Evolutionary conservation across 768 basidiomycete genomes (phyloP).

Genomic region (Auriculariales sp.): DNA sequence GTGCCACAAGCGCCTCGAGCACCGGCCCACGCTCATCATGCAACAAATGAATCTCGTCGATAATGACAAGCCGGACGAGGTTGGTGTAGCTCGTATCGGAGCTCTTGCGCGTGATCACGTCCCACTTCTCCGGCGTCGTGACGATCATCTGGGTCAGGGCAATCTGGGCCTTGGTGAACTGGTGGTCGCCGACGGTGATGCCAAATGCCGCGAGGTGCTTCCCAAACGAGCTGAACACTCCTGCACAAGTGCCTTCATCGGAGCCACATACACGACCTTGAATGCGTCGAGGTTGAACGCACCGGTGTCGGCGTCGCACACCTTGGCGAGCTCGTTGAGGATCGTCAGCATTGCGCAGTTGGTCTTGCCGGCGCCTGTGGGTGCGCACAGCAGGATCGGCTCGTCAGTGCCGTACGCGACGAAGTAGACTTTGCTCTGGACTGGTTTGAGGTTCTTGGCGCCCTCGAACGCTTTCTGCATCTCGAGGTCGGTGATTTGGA

Average conservation of each 20-base stretch:
- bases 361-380: constrained; percentile 98
- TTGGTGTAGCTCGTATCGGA: constrained; percentile 96
- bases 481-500: constrained; percentile 61
- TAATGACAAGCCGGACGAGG: constrained; percentile 88
- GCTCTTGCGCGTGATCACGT: constrained; percentile 95
- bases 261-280: constrained; percentile 95
- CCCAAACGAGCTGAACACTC: constrained; percentile 93
- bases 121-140: constrained; percentile 98
- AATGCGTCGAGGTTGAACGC: constrained; percentile 75
- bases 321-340: constrained; percentile 78
- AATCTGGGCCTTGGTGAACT: constrained; percentile 97
- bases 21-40: constrained; percentile 98
- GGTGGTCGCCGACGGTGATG: constrained; percentile 83
- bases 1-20: constrained; percentile 75
- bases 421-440: constrained; percentile 89
- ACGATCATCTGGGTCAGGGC: constrained; percentile 96
- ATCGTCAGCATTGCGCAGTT: constrained; percentile 96
- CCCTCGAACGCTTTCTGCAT: constrained; percentile 72
- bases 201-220: constrained; percentile 55
- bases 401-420: constrained; percentile 91
- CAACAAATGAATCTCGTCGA: constrained; percentile 94
- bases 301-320: constrained; percentile 71
- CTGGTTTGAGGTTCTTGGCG: constrained; percentile 66
- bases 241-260: constrained; percentile 98
- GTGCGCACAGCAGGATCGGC: constrained; percentile 89